Percentiles rank a stretch among this genome's conserved stretches.
Conservation (phyloP, 306 rosid species). For the Quercus berberidifolia region DNA sequence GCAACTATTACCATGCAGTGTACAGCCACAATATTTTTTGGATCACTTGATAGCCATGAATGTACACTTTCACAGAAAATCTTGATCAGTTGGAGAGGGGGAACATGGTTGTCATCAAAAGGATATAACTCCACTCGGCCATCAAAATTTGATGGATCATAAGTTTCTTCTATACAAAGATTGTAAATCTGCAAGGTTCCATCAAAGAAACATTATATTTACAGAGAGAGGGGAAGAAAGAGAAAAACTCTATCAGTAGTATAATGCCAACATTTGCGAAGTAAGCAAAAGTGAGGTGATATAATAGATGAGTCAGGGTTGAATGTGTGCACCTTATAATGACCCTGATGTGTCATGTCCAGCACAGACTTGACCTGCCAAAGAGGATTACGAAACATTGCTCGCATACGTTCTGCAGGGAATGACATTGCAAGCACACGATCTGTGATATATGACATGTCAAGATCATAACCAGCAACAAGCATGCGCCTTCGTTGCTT, state of each 20-base stretch:
- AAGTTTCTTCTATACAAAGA: constrained; percentile 83
- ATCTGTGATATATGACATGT: constrained; percentile 93
- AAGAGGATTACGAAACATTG: constrained; percentile 88
- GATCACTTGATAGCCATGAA: constrained; percentile 69
- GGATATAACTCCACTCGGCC: constrained; percentile 88
- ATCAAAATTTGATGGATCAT: constrained; percentile 72
- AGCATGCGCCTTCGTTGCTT: constrained; percentile 90
- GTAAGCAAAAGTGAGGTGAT: neutral
- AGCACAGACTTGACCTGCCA: constrained; percentile 98
- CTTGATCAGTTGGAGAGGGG: constrained; percentile 71
- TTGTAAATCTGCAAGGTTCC: constrained; percentile 67
- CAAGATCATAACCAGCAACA: constrained; percentile 94
- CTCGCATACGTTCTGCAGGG: constrained; percentile 90
- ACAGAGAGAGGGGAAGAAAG: constrained; percentile 5
- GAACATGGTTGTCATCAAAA: constrained; percentile 93
- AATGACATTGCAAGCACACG: constrained; percentile 87
- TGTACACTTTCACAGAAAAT: constrained; percentile 74
- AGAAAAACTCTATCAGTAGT: neutral
- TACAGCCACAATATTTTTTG: constrained; percentile 71
- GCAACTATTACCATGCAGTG: constrained; percentile 83
- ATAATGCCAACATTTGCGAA: neutral
- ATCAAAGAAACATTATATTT: constrained; percentile 3
- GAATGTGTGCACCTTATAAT: constrained; percentile 62
- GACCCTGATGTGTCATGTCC: constrained; percentile 76
- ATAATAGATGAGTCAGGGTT: constrained; percentile 11